These are phyloP conservation scores for Eucalyptus pauciflora DNA, from an alignment of 345 rosid species.

Conservation along the genomic window DNA sequence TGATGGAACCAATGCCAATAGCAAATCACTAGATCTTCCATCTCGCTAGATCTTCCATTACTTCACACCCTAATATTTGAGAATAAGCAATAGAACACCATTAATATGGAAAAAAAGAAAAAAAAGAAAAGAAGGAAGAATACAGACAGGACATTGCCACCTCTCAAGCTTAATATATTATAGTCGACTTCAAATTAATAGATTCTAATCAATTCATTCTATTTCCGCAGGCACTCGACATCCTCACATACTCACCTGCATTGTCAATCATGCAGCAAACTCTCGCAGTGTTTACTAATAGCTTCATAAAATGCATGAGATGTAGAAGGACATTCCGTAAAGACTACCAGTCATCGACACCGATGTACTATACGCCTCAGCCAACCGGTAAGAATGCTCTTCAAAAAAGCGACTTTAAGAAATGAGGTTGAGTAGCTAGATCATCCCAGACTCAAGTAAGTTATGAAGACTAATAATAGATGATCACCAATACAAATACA, in stretches of 20 bases:
- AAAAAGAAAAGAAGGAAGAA: neutral
- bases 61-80: neutral
- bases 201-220: neutral
- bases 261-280: neutral
- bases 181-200: neutral
- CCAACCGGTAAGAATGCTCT: neutral
- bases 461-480: neutral
- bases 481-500: neutral
- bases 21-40: neutral
- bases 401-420: neutral
- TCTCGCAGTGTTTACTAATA: neutral
- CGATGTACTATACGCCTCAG: neutral
- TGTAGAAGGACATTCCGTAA: neutral
- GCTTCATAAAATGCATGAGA: neutral
- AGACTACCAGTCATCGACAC: neutral
- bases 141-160: neutral
- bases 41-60: neutral
- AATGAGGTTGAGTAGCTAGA: neutral
- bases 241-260: neutral
- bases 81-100: neutral
- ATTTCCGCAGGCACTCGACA: neutral
- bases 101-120: neutral
- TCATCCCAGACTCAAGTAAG: neutral
- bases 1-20: neutral
- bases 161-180: neutral